A percentile compares a stretch with the other conserved stretches of the same genome.
Conservation (phyloP, 164 flowering plant genomes). For the Chimonanthus praecox region DNA sequence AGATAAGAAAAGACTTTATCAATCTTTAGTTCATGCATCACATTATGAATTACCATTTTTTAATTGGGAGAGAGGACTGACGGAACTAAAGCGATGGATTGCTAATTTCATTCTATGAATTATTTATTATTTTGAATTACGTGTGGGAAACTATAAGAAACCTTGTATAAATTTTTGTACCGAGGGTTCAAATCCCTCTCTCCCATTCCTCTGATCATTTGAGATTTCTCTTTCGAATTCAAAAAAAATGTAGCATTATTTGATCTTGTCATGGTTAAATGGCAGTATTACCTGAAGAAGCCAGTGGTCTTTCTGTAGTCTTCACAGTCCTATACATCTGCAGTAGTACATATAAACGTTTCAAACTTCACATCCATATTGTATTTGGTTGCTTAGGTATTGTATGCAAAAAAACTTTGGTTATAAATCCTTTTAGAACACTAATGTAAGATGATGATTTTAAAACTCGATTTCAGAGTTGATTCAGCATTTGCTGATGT, state of each 20-base stretch:
- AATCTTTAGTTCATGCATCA: too few species aligned
- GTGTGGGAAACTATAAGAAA: not conserved
- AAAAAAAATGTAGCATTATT: too few species aligned
- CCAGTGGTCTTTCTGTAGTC: conserved; percentile 87
- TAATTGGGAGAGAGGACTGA: too few species aligned
- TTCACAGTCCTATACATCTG: conserved; percentile 98
- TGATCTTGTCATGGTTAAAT: too few species aligned
- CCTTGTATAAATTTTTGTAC: too few species aligned
- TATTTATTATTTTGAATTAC: too few species aligned
- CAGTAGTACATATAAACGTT: conserved; percentile 7
- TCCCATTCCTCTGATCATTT: not conserved
- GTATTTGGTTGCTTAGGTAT: not conserved
- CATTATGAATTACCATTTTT: too few species aligned
- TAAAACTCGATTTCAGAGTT: not conserved
- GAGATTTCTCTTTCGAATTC: too few species aligned
- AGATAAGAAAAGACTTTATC: too few species aligned
- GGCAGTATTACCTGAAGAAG: conserved; percentile 65
- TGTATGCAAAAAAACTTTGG: not conserved
- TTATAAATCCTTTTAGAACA: not conserved
- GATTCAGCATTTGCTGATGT: not conserved
- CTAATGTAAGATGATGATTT: not conserved
- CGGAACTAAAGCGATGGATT: too few species aligned
- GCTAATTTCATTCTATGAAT: too few species aligned
- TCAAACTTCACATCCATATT: not conserved
- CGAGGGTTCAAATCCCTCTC: not conserved